Conservation (phyloP, 2,329 filamentous ascomycete genomes). For the Nemania diffusa region DNA sequence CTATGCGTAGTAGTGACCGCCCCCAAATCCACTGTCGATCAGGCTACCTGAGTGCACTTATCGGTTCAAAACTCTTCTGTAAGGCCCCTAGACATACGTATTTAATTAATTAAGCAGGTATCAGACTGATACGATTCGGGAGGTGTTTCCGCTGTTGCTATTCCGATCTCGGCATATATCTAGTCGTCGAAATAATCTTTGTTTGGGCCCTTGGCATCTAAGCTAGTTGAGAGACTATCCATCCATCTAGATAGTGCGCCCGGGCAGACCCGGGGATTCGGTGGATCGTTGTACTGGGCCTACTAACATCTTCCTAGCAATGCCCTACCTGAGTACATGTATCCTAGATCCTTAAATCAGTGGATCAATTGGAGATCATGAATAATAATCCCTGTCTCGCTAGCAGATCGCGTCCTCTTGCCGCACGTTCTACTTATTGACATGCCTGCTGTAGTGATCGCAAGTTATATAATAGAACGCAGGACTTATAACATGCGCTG, state of each 20-base stretch:
- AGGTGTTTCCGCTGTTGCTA: neutral
- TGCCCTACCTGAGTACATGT: neutral
- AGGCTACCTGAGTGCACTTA: neutral
- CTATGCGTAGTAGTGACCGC: neutral
- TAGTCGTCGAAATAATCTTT: slow-evolving; percentile 16
- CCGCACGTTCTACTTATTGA: neutral
- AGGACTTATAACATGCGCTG: neutral
- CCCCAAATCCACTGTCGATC: neutral
- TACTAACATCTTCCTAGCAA: slow-evolving; percentile 9
- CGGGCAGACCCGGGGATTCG: neutral
- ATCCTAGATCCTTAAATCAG: slow-evolving; percentile 9
- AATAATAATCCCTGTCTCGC: slow-evolving; percentile 2
- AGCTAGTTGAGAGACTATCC: neutral
- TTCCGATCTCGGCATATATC: neutral
- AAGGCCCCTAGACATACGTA: neutral
- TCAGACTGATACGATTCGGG: neutral
- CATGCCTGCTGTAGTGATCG: neutral
- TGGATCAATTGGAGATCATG: slow-evolving; percentile 7
- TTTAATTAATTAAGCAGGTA: neutral
- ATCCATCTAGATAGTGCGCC: neutral
- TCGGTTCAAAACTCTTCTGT: neutral
- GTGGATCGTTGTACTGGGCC: slow-evolving; percentile 14
- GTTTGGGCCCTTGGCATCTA: slow-evolving; percentile 3
- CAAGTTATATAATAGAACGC: neutral
- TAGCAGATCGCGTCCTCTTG: neutral